Evolutionary conservation across 1,284 basidiomycete genomes (phyloP).

Genomic region (Ganoderma boninense): DNA sequence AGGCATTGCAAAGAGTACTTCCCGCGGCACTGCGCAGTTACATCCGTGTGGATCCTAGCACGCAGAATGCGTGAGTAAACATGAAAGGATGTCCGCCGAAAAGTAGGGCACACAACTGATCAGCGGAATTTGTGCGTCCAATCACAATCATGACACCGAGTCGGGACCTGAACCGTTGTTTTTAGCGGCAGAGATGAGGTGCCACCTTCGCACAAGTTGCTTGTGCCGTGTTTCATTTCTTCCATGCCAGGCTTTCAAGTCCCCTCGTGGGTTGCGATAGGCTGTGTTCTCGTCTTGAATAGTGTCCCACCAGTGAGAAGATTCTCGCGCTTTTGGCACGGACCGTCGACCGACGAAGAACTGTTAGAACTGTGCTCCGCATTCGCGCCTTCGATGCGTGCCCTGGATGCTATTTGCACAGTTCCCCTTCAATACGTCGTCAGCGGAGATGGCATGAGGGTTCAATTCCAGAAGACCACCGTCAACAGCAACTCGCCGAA

Average conservation of each 20-base stretch:
- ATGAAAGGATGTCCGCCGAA: slow-evolving; percentile 17
- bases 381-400: slow-evolving; percentile 21
- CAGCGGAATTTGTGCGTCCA: slow-evolving; percentile 19
- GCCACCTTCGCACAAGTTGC: slow-evolving; percentile 25
- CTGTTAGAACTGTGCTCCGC: slow-evolving; percentile 10
- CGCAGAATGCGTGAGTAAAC: slow-evolving; percentile 29
- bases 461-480: slow-evolving; percentile 5
- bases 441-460: slow-evolving; percentile 6
- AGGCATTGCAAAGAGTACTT: slow-evolving; percentile 11
- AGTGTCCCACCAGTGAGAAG: slow-evolving; percentile 32
- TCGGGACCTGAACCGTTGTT: slow-evolving; percentile 17
- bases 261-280: slow-evolving; percentile 25
- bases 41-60: slow-evolving; percentile 23
- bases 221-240: slow-evolving; percentile 23
- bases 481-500: background rate
- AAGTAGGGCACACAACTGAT: slow-evolving; percentile 22
- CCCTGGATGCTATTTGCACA: slow-evolving; percentile 21
- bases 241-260: slow-evolving; percentile 19
- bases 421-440: background rate
- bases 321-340: slow-evolving; percentile 28
- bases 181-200: slow-evolving; percentile 23
- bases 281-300: slow-evolving; percentile 7
- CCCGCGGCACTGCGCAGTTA: slow-evolving; percentile 31
- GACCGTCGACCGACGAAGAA: slow-evolving; percentile 12
- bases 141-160: slow-evolving; percentile 20